Evolutionary conservation across 805 yeast species (phyloP).

Genomic region (Alloascoidea africana): DNA sequence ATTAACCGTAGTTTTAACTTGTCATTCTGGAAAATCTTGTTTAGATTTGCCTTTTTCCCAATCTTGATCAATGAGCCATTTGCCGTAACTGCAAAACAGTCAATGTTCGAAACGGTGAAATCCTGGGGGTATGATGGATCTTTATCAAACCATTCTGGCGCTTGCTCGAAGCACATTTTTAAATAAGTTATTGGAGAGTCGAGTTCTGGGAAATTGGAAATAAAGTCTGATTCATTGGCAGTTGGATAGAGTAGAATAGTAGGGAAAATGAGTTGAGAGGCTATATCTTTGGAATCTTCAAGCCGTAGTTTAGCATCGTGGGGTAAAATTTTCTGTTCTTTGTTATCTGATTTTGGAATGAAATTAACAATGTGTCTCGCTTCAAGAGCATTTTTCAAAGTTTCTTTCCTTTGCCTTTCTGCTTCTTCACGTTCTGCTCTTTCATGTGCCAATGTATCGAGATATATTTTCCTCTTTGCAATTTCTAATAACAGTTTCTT

Average conservation of each 20-base stretch:
- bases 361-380: constrained; percentile 39
- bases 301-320: constrained; percentile 34
- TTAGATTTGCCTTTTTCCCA: constrained; percentile 60
- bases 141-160: constrained; percentile 48
- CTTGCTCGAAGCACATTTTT: constrained; percentile 45
- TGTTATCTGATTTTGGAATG: constrained; percentile 39
- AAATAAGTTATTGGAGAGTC: constrained; percentile 51
- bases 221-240: constrained; percentile 68
- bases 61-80: constrained; percentile 76
- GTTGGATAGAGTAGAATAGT: constrained; percentile 73
- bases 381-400: constrained; percentile 42
- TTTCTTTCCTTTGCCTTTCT: constrained; percentile 17
- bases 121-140: constrained; percentile 39
- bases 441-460: constrained; percentile 13
- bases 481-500: constrained; percentile 28
- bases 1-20: constrained; percentile 61
- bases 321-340: constrained; percentile 18
- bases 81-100: constrained; percentile 69
- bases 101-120: constrained; percentile 43
- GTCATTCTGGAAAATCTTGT: constrained; percentile 45
- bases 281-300: constrained; percentile 52
- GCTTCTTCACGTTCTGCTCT: constrained; percentile 17
- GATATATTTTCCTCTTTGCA: constrained; percentile 19
- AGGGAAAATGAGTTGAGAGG: constrained; percentile 72
- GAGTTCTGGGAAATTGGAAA: constrained; percentile 62